These are phyloP conservation scores for Cladophialophora yegresii DNA, from an alignment of 2,329 filamentous ascomycete species.

Conservation along the genomic window DNA sequence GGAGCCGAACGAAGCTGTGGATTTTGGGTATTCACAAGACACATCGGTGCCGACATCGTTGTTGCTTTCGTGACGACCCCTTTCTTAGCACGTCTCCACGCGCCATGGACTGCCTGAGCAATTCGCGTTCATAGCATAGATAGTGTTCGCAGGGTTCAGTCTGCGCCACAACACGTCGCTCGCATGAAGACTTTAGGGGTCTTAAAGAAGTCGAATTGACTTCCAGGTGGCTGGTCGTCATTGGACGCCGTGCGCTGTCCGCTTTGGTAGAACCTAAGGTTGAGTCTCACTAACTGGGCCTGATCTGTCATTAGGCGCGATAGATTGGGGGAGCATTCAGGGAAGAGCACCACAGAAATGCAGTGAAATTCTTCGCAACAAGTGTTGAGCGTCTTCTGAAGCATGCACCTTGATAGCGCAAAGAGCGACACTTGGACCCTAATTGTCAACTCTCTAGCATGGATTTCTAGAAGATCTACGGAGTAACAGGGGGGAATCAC, in stretches of 20 bases:
- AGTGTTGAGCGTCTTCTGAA: background rate
- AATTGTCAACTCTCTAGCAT: background rate
- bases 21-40: conserved; percentile 5
- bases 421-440: background rate
- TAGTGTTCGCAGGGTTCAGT: background rate
- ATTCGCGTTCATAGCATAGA: background rate
- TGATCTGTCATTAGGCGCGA: background rate
- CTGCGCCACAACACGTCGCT: background rate
- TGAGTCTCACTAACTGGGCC: background rate
- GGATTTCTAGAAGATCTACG: conserved; percentile 6
- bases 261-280: background rate
- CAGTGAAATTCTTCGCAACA: background rate
- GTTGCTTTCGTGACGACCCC: background rate
- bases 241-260: background rate
- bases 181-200: background rate
- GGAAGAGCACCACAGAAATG: background rate
- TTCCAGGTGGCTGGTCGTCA: conserved; percentile 2
- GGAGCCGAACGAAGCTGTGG: conserved; percentile 17
- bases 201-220: background rate
- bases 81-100: background rate
- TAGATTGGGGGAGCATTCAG: background rate
- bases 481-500: background rate
- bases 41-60: background rate
- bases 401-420: background rate
- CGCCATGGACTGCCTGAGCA: background rate